Percentiles rank a stretch among this genome's conserved stretches.
Conservation (phyloP, 225 moss, liverwort and hornwort species). For the Straminergon stramineum region DNA sequence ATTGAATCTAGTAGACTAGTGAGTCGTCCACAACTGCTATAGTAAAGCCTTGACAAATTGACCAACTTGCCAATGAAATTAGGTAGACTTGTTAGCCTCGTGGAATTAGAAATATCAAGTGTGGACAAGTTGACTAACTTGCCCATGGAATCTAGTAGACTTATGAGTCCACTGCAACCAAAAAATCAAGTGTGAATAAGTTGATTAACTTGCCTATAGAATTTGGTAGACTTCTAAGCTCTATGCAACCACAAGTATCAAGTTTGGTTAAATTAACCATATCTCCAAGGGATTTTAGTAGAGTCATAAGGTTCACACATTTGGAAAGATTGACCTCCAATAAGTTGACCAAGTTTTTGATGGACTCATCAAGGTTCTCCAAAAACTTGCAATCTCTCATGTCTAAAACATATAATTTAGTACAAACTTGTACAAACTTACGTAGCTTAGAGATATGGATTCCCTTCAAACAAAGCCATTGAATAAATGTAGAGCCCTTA, state of each 20-base stretch:
- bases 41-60: fast-evolving
- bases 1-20: too few relatives aligned
- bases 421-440: not conserved
- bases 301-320: fast-evolving
- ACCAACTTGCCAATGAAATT: too few relatives aligned
- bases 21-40: fast-evolving
- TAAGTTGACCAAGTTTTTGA: not conserved
- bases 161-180: not conserved
- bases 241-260: fast-evolving
- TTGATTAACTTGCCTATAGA: too few relatives aligned
- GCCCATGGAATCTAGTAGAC: not conserved
- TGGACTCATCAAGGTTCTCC: not conserved
- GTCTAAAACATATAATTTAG: not conserved
- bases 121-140: too few relatives aligned
- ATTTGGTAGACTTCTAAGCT: not conserved
- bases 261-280: not conserved
- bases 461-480: not conserved
- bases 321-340: not conserved
- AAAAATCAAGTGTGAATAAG: too few relatives aligned
- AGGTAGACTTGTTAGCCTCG: too few relatives aligned
- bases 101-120: too few relatives aligned
- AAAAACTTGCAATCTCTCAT: not conserved
- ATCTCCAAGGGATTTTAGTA: fast-evolving
- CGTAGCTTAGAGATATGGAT: fast-evolving
- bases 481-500: not conserved